phyloP scores from a whole-genome alignment of 306 rosid species.

The Corylus americana region DNA sequence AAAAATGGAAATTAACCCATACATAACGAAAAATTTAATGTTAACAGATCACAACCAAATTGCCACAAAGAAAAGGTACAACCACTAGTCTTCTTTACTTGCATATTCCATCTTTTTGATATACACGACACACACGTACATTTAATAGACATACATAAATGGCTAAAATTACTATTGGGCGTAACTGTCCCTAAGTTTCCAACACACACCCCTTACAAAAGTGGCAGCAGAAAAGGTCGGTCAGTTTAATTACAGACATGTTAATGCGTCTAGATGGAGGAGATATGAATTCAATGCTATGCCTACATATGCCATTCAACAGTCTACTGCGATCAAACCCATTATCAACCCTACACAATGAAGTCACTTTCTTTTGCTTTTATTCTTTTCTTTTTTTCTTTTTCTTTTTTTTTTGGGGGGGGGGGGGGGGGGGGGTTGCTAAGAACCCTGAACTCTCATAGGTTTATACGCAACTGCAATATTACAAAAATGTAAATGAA shows the following conservation, averaged over 20 bases:
- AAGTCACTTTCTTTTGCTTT: no score
- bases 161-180: not conserved
- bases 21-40: not conserved
- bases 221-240: not conserved
- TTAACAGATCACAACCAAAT: constrained; percentile 6
- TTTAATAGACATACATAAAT: no score
- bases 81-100: not conserved
- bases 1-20: not conserved
- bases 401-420: no score
- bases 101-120: not conserved
- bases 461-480: not conserved
- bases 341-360: not conserved
- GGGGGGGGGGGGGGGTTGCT: no score
- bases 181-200: not conserved
- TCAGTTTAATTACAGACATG: not conserved
- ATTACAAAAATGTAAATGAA: not conserved
- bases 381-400: no score
- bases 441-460: not conserved
- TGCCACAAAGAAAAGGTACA: not conserved
- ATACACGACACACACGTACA: not conserved
- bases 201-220: not conserved
- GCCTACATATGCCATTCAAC: not conserved
- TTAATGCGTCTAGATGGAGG: not conserved
- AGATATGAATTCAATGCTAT: not conserved
- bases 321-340: not conserved